A percentile compares a stretch with the other conserved stretches of the same genome.
phyloP scores from a whole-genome alignment of 2,329 filamentous ascomycete genomes.

The Colletotrichum sublineola region DNA sequence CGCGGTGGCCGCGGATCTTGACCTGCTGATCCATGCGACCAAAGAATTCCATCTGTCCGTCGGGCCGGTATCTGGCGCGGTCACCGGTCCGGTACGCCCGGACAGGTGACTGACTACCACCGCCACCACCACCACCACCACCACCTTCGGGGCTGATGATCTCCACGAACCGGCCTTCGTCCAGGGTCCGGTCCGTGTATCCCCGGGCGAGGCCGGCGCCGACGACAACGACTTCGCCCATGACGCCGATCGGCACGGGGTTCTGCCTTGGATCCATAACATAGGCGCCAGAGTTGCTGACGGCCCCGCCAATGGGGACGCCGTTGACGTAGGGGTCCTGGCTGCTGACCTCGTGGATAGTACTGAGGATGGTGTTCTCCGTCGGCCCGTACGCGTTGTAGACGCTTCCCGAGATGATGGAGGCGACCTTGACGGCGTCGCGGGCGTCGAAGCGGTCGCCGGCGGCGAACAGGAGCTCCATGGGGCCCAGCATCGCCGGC shows the following conservation, averaged over 20 bases:
- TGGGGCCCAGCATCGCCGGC: neutral
- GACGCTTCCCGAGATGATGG: neutral
- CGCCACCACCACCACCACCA: no score
- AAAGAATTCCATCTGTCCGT: conserved; percentile 37
- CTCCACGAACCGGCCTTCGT: conserved; percentile 42
- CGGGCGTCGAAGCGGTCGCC: conserved; percentile 8
- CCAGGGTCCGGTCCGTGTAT: conserved; percentile 30
- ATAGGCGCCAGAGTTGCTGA: conserved; percentile 1
- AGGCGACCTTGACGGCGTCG: neutral
- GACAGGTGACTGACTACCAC: neutral
- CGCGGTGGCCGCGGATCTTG: conserved; percentile 16
- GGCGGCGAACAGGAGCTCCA: neutral
- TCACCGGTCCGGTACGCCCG: conserved; percentile 49
- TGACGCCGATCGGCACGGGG: conserved; percentile 1
- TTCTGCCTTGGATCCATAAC: neutral
- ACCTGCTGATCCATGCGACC: conserved; percentile 16
- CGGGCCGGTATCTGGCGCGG: conserved; percentile 21
- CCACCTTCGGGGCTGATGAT: neutral
- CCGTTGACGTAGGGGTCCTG: neutral
- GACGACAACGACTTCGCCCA: conserved; percentile 5
- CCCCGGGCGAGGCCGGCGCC: conserved; percentile 12
- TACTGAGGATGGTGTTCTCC: conserved; percentile 2
- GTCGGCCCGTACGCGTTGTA: conserved; percentile 15
- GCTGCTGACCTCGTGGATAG: neutral
- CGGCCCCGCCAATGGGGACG: neutral